These are phyloP conservation scores for Lipomyces lipofer DNA, from an alignment of 805 yeast species.

Conservation along the genomic window DNA sequence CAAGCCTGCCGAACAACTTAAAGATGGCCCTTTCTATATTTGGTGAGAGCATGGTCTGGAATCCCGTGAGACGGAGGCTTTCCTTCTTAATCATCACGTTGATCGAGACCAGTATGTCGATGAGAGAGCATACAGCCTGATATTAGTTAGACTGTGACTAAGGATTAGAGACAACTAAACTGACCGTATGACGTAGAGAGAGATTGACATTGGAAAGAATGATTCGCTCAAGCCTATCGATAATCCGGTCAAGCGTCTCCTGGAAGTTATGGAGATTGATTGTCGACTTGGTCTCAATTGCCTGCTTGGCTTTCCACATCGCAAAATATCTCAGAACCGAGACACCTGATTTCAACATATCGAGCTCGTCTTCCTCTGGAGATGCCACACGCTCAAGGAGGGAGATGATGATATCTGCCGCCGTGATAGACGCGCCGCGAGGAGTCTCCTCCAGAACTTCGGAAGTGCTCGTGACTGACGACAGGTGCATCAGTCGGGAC, in stretches of 20 bases:
- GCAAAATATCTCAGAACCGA: conserved; percentile 12
- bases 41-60: not conserved
- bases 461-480: conserved; percentile 9
- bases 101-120: conserved; percentile 15
- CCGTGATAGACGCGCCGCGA: conserved; percentile 7
- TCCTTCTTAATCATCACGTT: conserved; percentile 12
- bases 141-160: not conserved
- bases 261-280: not conserved
- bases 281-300: conserved; percentile 8
- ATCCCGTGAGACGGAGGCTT: not conserved
- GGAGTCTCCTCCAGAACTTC: conserved; percentile 8
- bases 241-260: not conserved
- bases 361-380: conserved; percentile 1
- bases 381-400: conserved; percentile 9
- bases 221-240: not conserved
- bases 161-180: not conserved
- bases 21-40: conserved; percentile 14
- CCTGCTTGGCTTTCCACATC: conserved; percentile 20
- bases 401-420: not conserved
- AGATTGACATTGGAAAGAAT: conserved; percentile 1
- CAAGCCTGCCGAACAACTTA: conserved; percentile 8
- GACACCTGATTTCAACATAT: conserved; percentile 1
- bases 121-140: conserved; percentile 11
- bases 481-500: conserved; percentile 7
- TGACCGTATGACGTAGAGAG: conserved; percentile 7